Conservation (phyloP, 768 basidiomycete genomes). For the Collybia sordida region DNA sequence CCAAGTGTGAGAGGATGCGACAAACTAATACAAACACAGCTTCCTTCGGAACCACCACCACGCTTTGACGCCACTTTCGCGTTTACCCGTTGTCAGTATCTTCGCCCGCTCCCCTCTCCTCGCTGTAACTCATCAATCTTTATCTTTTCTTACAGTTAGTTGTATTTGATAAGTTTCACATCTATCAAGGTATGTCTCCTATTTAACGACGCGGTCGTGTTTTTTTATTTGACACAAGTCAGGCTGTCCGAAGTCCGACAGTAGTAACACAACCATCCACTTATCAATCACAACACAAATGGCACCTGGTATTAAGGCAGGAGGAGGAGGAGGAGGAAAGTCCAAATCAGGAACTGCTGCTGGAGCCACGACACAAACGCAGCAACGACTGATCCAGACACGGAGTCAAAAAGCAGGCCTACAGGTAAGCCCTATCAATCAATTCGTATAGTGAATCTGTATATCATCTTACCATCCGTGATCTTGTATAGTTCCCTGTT, state of each 20-base stretch:
- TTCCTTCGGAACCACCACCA: conserved; percentile 47
- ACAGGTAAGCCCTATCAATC: conserved; percentile 57
- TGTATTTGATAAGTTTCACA: neutral
- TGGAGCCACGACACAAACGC: conserved; percentile 26
- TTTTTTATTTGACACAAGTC: neutral
- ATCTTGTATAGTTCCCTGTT: conserved; percentile 77
- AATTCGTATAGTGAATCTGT: neutral
- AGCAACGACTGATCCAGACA: conserved; percentile 52
- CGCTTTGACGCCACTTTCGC: conserved; percentile 28
- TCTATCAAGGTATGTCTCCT: conserved; percentile 16
- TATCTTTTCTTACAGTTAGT: neutral
- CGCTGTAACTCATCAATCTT: neutral
- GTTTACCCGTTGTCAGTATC: conserved; percentile 20
- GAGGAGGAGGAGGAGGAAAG: conserved; percentile 49
- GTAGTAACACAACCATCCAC: neutral
- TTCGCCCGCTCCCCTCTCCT: conserved; percentile 6
- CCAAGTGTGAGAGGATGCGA: conserved; percentile 18
- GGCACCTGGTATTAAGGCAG: conserved; percentile 52
- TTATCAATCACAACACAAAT: conserved; percentile 21
- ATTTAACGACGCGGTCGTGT: conserved; percentile 7
- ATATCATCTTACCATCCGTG: neutral
- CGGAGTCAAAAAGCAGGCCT: conserved; percentile 85
- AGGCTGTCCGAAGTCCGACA: neutral
- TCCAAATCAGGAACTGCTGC: conserved; percentile 48
- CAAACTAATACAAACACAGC: conserved; percentile 37